Conservation (phyloP, 2,329 filamentous ascomycete species). For the Fusarium miscanthi region DNA sequence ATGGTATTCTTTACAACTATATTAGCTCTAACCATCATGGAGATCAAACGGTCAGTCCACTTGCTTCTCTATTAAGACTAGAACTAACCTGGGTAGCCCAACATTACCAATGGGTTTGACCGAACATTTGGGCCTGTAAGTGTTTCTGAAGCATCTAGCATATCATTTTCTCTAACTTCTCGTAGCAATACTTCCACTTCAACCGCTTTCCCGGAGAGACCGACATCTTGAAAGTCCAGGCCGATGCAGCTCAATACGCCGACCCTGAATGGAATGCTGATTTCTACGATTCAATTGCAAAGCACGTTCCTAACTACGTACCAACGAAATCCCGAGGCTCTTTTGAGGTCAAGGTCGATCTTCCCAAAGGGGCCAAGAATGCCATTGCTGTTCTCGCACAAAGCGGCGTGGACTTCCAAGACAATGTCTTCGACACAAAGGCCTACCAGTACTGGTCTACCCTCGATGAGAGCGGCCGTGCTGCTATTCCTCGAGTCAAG, state of each 20-base stretch:
- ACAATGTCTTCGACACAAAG: conserved; percentile 61
- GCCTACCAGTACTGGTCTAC: conserved; percentile 73
- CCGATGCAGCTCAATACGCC: conserved; percentile 65
- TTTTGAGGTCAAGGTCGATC: conserved; percentile 60
- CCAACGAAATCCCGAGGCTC: conserved; percentile 62
- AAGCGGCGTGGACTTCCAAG: conserved; percentile 49
- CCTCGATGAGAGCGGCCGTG: conserved; percentile 58
- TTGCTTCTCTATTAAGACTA: fast-evolving
- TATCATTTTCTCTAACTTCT: neutral
- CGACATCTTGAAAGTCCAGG: conserved; percentile 59
- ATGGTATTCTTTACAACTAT: conserved; percentile 75
- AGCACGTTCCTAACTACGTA: conserved; percentile 68
- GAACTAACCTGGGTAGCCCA: conserved; percentile 53
- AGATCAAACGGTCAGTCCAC: conserved; percentile 57
- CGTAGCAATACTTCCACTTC: conserved; percentile 69
- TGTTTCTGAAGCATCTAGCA: neutral
- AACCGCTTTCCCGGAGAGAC: conserved; percentile 62
- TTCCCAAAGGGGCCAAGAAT: conserved; percentile 63
- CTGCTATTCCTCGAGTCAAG: conserved; percentile 65
- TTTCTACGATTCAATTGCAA: conserved; percentile 73
- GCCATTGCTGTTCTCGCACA: conserved; percentile 65
- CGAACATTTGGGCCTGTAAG: conserved; percentile 69
- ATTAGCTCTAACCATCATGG: conserved; percentile 72
- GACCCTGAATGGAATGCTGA: conserved; percentile 65
- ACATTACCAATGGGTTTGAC: conserved; percentile 73